Base-by-base conservation (phyloP, 805 yeast genomes). In the Zygoascus flipseniorum region DNA sequence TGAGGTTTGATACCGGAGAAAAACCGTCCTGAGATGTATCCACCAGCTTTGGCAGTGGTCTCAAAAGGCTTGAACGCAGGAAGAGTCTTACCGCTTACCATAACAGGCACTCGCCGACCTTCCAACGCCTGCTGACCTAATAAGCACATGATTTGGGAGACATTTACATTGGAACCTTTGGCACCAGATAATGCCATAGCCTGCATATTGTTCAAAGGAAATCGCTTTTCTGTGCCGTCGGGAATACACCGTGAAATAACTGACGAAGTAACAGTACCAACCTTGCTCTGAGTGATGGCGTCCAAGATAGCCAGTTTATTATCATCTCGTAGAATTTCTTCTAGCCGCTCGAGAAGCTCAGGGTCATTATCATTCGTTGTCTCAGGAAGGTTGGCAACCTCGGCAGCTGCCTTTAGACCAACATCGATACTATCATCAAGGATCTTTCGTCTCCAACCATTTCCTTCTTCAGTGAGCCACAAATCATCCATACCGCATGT, bases 401-500 rank as follows among this genome's bases (percentile, higher is more conserved):
- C 99, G 39, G 87, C 79, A 42, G 99, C 99, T 43, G 98, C 97
- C 60, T 78, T 77, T 68, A 92, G 79, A 65, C 99, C 99, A 54
- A 82, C 83, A 63, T 86, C 95, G 51, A 78, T 79, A 26, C 95
- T 82, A 55, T 82, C 82, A 60, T 80, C 73, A 68, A 95, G 77
- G 57, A 93, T 86, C 56, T 89, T 95, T 13, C 73, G 72, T 76
- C 99, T 83, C 92, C 95, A 83, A 56, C 76, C 65, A 69, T 95
- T 90, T 67, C 99, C 99, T 62, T 88, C 96, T 2, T 70, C 80
- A 20, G 98, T 93, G 61, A 95, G 78, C 68, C 96, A 81, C 69
- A 93, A 77, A 74, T 93, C 99, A 69, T 93, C 99, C 99, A 93
- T 95, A 79, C 99, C 99, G 83, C 99, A 93, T 8, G 99, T 93